phyloP scores from a whole-genome alignment of 164 flowering plant genomes.

The Vitis rupestris region DNA sequence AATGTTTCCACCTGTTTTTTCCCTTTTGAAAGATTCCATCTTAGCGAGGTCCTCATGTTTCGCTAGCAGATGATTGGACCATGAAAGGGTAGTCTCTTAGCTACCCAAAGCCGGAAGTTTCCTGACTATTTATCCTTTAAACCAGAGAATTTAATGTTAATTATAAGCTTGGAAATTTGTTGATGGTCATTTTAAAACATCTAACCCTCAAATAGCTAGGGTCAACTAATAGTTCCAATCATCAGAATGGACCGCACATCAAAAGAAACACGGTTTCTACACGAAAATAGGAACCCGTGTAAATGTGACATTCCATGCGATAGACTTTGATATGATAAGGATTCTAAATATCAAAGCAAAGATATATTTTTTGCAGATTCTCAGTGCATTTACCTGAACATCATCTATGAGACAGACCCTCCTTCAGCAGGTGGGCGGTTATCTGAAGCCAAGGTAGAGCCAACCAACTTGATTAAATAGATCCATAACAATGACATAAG shows the following conservation, averaged over 20 bases:
- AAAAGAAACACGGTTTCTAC: neutral
- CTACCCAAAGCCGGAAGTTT: no score
- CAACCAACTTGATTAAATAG: no score
- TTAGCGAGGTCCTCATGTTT: constrained; percentile 17
- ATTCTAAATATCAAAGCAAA: constrained; percentile 19
- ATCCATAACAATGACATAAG: no score
- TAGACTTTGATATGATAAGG: constrained; percentile 22
- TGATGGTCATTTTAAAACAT: no score
- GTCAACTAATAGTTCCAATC: constrained; percentile 5
- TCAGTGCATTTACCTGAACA: neutral
- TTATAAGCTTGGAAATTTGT: no score
- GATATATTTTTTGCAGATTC: constrained; percentile 8
- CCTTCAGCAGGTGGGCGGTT: neutral
- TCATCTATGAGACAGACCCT: neutral
- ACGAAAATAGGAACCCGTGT: neutral
- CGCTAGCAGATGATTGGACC: constrained; percentile 6
- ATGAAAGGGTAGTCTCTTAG: no score
- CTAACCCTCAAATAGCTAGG: no score
- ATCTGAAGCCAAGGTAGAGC: no score
- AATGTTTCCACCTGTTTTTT: neutral
- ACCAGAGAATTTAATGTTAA: no score
- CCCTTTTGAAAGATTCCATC: constrained; percentile 17
- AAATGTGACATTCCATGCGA: constrained; percentile 1
- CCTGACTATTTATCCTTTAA: no score
- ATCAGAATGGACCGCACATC: constrained; percentile 15